Percentiles rank a stretch among this genome's conserved stretches.
Conservation (phyloP, 2,329 filamentous ascomycete genomes). For the Fusarium solani-melongenae region DNA sequence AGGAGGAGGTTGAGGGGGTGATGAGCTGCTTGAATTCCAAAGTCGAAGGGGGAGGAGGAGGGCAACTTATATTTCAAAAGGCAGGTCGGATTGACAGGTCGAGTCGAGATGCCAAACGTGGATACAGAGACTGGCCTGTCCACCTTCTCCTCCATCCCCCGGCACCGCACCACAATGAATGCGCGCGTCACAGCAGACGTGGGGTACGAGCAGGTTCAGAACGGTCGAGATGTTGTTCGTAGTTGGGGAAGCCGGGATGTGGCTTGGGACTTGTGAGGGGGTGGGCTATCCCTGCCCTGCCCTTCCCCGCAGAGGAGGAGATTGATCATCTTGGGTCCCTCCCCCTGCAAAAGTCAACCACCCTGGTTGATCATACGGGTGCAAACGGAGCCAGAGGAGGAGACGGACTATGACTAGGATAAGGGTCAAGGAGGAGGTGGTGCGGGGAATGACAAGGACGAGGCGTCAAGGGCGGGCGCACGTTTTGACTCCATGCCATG, state of each 20-base stretch:
- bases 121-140: background rate
- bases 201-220: conserved; percentile 15
- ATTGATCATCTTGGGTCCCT: conserved; percentile 5
- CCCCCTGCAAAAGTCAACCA: background rate
- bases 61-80: conserved; percentile 20
- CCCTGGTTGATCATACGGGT: background rate
- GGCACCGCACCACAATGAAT: conserved; percentile 12
- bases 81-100: background rate
- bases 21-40: background rate
- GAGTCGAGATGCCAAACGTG: background rate
- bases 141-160: background rate
- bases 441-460: conserved; percentile 9
- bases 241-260: conserved; percentile 38
- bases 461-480: background rate
- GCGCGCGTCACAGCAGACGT: conserved; percentile 25
- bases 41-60: background rate
- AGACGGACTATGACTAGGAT: conserved; percentile 6
- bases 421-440: background rate
- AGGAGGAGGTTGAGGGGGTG: background rate
- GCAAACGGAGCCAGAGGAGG: background rate
- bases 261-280: conserved; percentile 16
- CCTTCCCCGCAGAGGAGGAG: conserved; percentile 10
- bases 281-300: conserved; percentile 16
- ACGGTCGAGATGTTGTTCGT: background rate
- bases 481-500: background rate